phyloP scores from a whole-genome alignment of 495 filamentous ascomycete genomes.

The Letharia columbiana region DNA sequence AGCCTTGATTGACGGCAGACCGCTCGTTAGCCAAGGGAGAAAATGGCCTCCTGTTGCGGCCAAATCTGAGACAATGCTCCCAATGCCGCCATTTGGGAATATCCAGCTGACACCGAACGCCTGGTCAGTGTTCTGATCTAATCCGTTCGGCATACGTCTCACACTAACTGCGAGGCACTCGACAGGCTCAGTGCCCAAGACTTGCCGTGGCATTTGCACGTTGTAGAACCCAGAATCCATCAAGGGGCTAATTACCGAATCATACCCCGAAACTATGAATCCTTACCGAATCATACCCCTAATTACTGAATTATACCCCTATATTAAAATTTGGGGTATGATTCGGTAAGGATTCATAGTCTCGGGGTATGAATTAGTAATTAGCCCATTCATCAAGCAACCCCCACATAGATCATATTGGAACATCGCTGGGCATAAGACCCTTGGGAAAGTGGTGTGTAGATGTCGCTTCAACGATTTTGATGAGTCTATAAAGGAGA shows the following conservation, averaged over 20 bases:
- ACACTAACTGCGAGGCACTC: not conserved
- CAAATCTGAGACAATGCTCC: conserved; percentile 33
- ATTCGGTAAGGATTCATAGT: too few species aligned
- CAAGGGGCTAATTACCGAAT: conserved; percentile 17
- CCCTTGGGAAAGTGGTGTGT: not conserved
- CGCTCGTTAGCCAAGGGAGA: conserved; percentile 7
- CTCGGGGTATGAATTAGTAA: too few species aligned
- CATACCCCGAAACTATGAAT: too few species aligned
- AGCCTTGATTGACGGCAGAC: too few species aligned
- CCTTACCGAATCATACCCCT: too few species aligned
- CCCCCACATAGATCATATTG: conserved; percentile 43
- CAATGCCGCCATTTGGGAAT: conserved; percentile 39
- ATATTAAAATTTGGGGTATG: too few species aligned
- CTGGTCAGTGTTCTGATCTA: conserved; percentile 31
- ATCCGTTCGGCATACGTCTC: not conserved
- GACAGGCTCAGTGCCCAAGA: conserved; percentile 10
- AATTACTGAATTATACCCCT: too few species aligned
- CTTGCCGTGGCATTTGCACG: not conserved
- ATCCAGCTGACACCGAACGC: conserved; percentile 34
- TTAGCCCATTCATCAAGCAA: conserved; percentile 7
- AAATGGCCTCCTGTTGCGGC: conserved; percentile 17
- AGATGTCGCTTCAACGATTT: conserved; percentile 1
- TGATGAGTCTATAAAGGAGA: conserved; percentile 22
- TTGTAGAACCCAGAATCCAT: conserved; percentile 32
- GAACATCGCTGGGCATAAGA: conserved; percentile 33